Conservation (phyloP, 2,329 filamentous ascomycete species). For the Fusarium zealandicum region DNA sequence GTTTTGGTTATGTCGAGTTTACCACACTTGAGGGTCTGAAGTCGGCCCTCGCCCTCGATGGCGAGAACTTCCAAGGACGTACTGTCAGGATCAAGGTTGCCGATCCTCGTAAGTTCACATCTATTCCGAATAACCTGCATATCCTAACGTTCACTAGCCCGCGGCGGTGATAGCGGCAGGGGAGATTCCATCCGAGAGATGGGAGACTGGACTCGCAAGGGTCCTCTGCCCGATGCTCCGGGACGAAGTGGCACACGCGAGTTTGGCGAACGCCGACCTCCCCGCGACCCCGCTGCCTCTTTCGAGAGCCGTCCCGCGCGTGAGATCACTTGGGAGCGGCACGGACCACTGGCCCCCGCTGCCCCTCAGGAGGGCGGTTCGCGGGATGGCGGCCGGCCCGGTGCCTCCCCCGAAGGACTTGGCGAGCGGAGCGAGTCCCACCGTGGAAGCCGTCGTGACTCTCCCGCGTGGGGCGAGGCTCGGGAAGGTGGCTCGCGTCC, state of each 20-base stretch:
- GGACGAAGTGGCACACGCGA: conserved; percentile 60
- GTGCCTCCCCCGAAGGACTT: conserved; percentile 58
- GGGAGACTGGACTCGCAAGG: conserved; percentile 91
- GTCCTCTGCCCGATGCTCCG: conserved; percentile 80
- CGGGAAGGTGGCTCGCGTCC: conserved; percentile 80
- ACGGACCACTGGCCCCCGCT: conserved; percentile 83
- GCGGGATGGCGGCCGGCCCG: conserved; percentile 63
- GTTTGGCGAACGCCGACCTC: conserved; percentile 67
- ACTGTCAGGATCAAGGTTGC: conserved; percentile 94
- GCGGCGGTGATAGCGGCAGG: conserved; percentile 70
- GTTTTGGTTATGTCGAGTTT: conserved; percentile 98
- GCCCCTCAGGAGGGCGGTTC: conserved; percentile 60
- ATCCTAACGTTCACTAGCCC: conserved; percentile 67
- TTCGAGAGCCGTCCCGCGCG: conserved; percentile 69
- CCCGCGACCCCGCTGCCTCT: conserved; percentile 64
- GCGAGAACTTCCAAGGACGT: conserved; percentile 83
- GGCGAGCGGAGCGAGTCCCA: conserved; percentile 65
- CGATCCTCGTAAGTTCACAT: conserved; percentile 81
- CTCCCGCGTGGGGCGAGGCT: conserved; percentile 80
- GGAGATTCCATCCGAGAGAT: conserved; percentile 77
- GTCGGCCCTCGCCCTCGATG: conserved; percentile 85
- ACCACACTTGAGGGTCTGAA: conserved; percentile 86
- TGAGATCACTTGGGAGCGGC: conserved; percentile 91
- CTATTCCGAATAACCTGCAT: not conserved
- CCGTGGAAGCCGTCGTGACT: conserved; percentile 69